phyloP scores from a whole-genome alignment of 1,139 yeast genomes.

The Zhuliangozyma parablackwelliae region DNA sequence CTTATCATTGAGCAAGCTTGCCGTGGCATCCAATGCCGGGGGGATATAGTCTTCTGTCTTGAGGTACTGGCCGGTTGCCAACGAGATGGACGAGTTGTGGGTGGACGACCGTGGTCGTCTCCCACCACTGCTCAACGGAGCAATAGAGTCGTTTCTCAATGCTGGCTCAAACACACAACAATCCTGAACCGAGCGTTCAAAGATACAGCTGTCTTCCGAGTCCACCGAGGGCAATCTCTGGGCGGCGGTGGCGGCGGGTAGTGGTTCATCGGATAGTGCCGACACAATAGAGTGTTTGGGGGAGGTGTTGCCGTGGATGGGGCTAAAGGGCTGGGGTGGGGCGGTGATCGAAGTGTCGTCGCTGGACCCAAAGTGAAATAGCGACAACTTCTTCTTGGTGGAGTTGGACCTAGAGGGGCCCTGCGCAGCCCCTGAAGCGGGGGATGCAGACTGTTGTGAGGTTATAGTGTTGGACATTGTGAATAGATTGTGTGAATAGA shows the following conservation, averaged over 20 bases:
- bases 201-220: slow-evolving; percentile 27
- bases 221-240: slow-evolving; percentile 6
- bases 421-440: not conserved
- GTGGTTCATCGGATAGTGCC: not conserved
- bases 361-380: slow-evolving; percentile 17
- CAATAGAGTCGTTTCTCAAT: slow-evolving; percentile 7
- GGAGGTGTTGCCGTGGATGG: not conserved
- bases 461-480: slow-evolving; percentile 4
- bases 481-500: too few relatives aligned
- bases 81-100: slow-evolving; percentile 25
- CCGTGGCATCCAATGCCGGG: slow-evolving; percentile 78
- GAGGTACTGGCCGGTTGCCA: slow-evolving; percentile 19
- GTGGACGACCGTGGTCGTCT: slow-evolving; percentile 21
- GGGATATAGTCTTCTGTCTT: slow-evolving; percentile 65
- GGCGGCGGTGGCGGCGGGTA: not conserved
- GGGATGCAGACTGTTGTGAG: not conserved
- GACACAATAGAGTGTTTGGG: slow-evolving; percentile 6
- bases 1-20: slow-evolving; percentile 56
- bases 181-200: slow-evolving; percentile 64
- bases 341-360: slow-evolving; percentile 2
- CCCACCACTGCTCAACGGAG: slow-evolving; percentile 9
- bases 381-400: slow-evolving; percentile 12
- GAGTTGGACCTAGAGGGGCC: slow-evolving; percentile 6
- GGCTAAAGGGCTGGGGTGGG: not conserved
- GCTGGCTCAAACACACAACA: slow-evolving; percentile 10